Evolutionary conservation across 768 basidiomycete species (phyloP), one percentile per base, ranked within the genome.

Genomic region (Candolleomyces eurysporus): DNA sequence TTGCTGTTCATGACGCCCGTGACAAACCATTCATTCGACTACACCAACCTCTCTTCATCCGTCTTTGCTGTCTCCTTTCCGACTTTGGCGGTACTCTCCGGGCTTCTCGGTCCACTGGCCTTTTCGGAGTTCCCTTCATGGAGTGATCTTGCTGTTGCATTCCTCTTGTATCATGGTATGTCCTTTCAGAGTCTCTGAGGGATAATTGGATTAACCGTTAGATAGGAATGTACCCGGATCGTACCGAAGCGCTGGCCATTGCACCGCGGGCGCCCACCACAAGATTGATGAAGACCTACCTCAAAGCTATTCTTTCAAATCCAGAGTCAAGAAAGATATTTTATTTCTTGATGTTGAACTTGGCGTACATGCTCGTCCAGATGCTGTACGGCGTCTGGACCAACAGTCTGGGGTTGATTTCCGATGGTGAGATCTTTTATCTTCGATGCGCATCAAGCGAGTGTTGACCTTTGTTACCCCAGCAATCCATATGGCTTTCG

Each of bases 401-500:
- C 48, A 99, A 99, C 68, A 94, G 92, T 66, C 74, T 99, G 51
- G 97, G 97, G 6, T 78, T 99, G 40, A 98, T 99, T 60, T 97
- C 95, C 10, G 97, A 99, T 71, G 96, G 96, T 96, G 62, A 50
- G 70, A 63, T 9, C 57, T 58, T 9, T 36, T 19, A 32, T 7
- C 45, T 36, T 32, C n/a, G 54, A 60, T 52, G 62, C 19, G 19
- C 13, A 40, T 36, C 26, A 32, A 16, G 22, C 21, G 54, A 55
- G 48, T 57, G 52, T 31, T 59, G 39, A 65, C 14, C 21, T 6
- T 42, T 36, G 58, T 42, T n/a, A 48, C 31, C 59, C 5, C 65
- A 98, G 96, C 97, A 21, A 98, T 99, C 42, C 97, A 99, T 70
- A 99, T 98, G 97, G 93, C 94, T 11, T 99, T 99, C 67, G 97